Base-by-base conservation (phyloP, 2,329 filamentous ascomycete species). In the Alternaria novae-zelandiae region DNA sequence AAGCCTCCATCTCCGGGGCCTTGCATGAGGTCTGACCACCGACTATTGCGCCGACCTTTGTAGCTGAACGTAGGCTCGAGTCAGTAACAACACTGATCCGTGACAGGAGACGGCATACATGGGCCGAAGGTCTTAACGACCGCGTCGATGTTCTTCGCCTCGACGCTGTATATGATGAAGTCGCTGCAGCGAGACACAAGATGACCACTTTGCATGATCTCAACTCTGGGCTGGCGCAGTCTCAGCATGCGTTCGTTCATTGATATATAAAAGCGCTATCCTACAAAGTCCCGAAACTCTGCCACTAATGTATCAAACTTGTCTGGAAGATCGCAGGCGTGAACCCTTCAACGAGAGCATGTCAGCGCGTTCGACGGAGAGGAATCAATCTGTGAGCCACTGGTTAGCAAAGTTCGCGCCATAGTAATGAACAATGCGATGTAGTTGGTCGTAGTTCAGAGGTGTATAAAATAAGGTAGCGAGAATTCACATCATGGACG, bases 1-100 rank as follows among this genome's bases (percentile, higher is more conserved):
- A 97, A 4, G 96, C 95, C 36, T 89, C 89, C 74, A 99, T 96
- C 81, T 99, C 96, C 20, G 96, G 96, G 53, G 93, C 94, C 82
- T 99, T 99, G 86, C 96, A 99, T 1, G 96, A 98, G 1, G 96
- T 99, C 80, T 99, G 96, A 9, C 96, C 96, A 63, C 96, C 96
- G 21, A 99, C 96, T 66, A 99, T 96, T 69, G 96, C 96, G 68
- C 92, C 91, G 76, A 96, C 87, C 80, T 97, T 98, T 61, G 96
- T 99, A 70, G 96, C 94, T 97, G 77, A 65, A 67, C 46, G 32
- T 56, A 51, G 17, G 17, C 58, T 44, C 50, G 20, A 41, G 57
- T 66, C 60, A 59, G 63, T 62, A 46, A 50, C 20, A 49, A 50
- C 51, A 49, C 59, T 65, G 47, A 20, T 25, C 49, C 50, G 54